Evolutionary conservation across 805 yeast species (phyloP), one percentile per base, ranked within the genome.

Genomic region (Suhomyces xylopsoci): DNA sequence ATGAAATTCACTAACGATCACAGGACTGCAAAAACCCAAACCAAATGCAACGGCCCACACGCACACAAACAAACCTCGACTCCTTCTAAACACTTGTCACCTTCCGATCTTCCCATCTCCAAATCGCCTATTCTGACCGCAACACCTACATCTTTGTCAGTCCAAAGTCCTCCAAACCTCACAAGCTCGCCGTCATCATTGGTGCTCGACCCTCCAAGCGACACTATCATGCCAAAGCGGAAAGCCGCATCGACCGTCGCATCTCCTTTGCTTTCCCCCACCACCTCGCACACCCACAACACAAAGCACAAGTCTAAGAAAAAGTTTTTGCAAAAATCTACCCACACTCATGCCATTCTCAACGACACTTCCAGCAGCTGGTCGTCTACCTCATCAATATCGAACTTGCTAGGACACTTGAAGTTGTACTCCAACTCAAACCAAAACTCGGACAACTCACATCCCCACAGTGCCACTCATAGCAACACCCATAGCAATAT

Each of bases 331-430:
- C 49, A 47, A 8, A 47, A 47, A 36, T 19, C 42, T 4, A 7
- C 51, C n/a, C 44, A 34, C 19, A 44, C 48, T 20, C 40, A 26
- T n/a, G 48, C 48, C 46, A 38, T 52, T 36, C 25, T 32, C 50
- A 40, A 47, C 51, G 40, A 51, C n/a, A 9, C 41, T 20, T 54
- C 55, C 46, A 42, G 50, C 52, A 53, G 38, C 52, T 51, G 32
- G 34, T 54, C 54, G 30, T 56, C 56, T 1, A 28, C 55, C 8
- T 50, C 55, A 26, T 61, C 62, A 20, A 51, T 59, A 26, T 50
- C 61, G 12, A 56, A 55, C 41, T 44, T 59, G 45, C 52, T 57
- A 45, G 54, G 57, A 44, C 59, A 58, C 32, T 50, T 58, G 45
- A 57, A 58, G 44, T 38, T 56, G 28, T 52, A 56, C 48, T 30